These are phyloP conservation scores for Oleoguttula mirabilis DNA, from an alignment of 495 filamentous ascomycete species.

Conservation along the genomic window DNA sequence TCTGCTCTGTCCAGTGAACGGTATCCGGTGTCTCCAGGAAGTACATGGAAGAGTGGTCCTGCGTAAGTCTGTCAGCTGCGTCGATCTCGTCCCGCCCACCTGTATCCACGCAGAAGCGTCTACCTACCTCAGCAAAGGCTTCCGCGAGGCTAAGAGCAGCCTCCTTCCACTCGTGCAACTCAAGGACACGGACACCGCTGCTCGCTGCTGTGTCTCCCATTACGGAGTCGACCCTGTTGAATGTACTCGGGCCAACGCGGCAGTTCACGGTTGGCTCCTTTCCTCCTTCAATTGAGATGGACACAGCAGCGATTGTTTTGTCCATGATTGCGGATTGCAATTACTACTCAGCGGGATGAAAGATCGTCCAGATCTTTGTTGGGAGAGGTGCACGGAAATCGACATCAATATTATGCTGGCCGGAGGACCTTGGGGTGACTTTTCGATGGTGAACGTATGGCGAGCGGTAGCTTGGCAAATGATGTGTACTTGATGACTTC, in stretches of 20 bases:
- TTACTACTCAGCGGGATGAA: conserved; percentile 19
- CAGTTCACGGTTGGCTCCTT: conserved; percentile 16
- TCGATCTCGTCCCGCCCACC: conserved; percentile 54
- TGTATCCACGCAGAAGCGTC: too few relatives aligned
- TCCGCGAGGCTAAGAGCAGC: conserved; percentile 57
- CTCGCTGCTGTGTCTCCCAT: conserved; percentile 8
- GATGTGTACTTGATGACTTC: background rate
- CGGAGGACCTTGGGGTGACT: background rate
- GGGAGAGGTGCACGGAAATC: conserved; percentile 14
- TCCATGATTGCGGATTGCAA: conserved; percentile 27
- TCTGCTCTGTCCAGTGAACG: conserved; percentile 43
- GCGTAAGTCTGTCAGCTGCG: conserved; percentile 29
- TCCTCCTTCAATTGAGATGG: conserved; percentile 16
- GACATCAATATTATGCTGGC: conserved; percentile 9
- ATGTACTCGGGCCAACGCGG: background rate
- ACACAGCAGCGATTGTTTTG: conserved; percentile 21
- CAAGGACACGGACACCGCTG: conserved; percentile 43
- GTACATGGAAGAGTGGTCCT: conserved; percentile 39
- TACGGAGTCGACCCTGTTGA: conserved; percentile 5
- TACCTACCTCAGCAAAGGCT: conserved; percentile 69
- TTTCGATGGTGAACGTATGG: background rate
- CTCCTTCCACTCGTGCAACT: conserved; percentile 50
- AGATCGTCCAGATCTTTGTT: conserved; percentile 15
- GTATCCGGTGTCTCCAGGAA: conserved; percentile 56
- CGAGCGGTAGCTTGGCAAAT: background rate